These are phyloP conservation scores for Candida piceae DNA, from an alignment of 805 yeast species.

Conservation along the genomic window DNA sequence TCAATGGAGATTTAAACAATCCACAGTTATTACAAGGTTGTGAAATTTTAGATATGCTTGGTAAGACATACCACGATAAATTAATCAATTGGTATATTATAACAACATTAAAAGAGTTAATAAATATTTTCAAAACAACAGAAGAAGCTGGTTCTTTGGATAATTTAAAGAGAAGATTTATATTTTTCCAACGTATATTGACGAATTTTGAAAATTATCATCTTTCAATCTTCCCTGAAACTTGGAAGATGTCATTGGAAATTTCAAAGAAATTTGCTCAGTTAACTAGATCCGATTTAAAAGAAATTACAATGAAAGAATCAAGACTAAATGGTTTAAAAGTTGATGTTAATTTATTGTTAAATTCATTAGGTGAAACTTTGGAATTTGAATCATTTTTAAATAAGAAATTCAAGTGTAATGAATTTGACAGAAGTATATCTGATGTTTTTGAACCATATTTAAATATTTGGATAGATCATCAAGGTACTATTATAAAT, in stretches of 20 bases:
- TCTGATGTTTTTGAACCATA: constrained; percentile 81
- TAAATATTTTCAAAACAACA: constrained; percentile 63
- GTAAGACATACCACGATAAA: constrained; percentile 50
- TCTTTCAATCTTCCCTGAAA: constrained; percentile 53
- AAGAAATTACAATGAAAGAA: constrained; percentile 41
- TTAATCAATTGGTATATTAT: constrained; percentile 71
- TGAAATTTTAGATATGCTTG: constrained; percentile 60
- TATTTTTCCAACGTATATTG: constrained; percentile 72
- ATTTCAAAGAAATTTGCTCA: constrained; percentile 61
- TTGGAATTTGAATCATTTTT: constrained; percentile 78
- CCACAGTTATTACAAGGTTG: constrained; percentile 58
- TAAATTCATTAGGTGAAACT: constrained; percentile 68
- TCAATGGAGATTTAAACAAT: constrained; percentile 32
- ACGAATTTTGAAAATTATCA: constrained; percentile 49
- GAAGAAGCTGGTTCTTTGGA: constrained; percentile 97
- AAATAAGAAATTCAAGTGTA: constrained; percentile 53
- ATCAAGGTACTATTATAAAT: constrained; percentile 65
- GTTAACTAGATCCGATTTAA: constrained; percentile 63
- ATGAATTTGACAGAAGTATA: constrained; percentile 38
- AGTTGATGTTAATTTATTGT: constrained; percentile 57
- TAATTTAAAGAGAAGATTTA: constrained; percentile 73
- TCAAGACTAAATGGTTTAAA: constrained; percentile 28
- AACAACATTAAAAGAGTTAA: constrained; percentile 66
- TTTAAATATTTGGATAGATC: constrained; percentile 76
- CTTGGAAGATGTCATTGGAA: constrained; percentile 66